A percentile compares a stretch with the other conserved stretches of the same genome.
phyloP scores from a whole-genome alignment of 108 stramenopile species.

The Parmales sp. region DNA sequence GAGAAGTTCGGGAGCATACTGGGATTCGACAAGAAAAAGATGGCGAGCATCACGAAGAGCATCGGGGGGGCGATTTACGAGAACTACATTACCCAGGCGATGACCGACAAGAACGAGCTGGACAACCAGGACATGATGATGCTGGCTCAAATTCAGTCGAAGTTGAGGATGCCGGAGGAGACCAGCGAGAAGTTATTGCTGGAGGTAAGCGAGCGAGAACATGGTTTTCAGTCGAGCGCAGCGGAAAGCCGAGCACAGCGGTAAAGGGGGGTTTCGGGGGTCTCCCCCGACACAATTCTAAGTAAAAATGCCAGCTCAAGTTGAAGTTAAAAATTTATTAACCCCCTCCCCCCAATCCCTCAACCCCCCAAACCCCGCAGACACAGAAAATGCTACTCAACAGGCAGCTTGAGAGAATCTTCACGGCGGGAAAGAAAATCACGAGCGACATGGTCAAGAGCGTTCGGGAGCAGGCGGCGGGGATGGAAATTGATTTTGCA shows the following conservation, averaged over 20 bases:
- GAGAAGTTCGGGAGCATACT: constrained; percentile 69
- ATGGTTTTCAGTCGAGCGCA: too few species aligned
- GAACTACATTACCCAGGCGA: constrained; percentile 65
- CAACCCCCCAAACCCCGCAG: too few species aligned
- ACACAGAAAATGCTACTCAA: constrained; percentile 74
- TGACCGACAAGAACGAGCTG: constrained; percentile 61
- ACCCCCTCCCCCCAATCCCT: too few species aligned
- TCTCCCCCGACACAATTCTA: too few species aligned
- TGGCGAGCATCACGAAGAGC: constrained; percentile 60
- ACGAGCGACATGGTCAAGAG: constrained; percentile 53
- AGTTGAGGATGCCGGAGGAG: constrained; percentile 64
- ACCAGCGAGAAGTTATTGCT: constrained; percentile 58
- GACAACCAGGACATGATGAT: constrained; percentile 92
- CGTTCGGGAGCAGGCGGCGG: constrained; percentile 77
- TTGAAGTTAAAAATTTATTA: too few species aligned
- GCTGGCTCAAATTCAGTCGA: constrained; percentile 70
- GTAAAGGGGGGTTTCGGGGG: too few species aligned
- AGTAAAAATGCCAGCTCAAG: too few species aligned
- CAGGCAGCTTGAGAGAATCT: constrained; percentile 42
- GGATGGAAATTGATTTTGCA: constrained; percentile 64
- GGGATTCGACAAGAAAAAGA: constrained; percentile 56
- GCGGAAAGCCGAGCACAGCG: too few species aligned
- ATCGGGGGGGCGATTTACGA: constrained; percentile 73
- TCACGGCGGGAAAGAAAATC: constrained; percentile 40
- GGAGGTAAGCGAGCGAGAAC: too few species aligned